Percentiles rank a stretch among this genome's conserved stretches.
Conservation (phyloP, 2,329 filamentous ascomycete species). For the Talaromyces albobiverticillius region DNA sequence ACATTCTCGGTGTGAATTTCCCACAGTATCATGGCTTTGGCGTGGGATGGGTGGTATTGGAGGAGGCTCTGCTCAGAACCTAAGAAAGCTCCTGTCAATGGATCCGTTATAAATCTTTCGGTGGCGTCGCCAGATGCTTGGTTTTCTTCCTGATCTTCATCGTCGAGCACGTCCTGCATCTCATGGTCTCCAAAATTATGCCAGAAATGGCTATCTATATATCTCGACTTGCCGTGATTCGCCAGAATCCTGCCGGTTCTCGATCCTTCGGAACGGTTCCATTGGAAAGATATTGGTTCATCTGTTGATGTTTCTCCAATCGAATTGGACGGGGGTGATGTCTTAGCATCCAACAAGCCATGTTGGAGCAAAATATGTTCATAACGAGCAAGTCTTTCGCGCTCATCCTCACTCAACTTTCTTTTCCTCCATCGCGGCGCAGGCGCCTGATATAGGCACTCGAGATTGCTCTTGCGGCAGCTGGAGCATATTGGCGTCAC, state of each 20-base stretch:
- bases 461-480: constrained; percentile 31
- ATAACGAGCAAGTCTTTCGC: constrained; percentile 38
- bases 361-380: constrained; percentile 39
- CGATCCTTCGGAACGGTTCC: neutral
- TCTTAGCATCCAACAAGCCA: neutral
- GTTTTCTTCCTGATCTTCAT: constrained; percentile 22
- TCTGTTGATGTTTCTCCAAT: neutral
- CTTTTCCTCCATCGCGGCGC: constrained; percentile 39
- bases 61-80: constrained; percentile 19
- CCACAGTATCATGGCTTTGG: constrained; percentile 65
- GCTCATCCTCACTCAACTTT: constrained; percentile 28
- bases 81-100: constrained; percentile 16
- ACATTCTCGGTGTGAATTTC: constrained; percentile 71
- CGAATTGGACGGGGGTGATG: neutral
- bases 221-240: constrained; percentile 37
- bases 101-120: constrained; percentile 5
- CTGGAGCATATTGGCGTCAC: constrained; percentile 30
- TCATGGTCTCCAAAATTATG: constrained; percentile 25
- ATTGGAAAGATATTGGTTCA: neutral
- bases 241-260: constrained; percentile 16
- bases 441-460: constrained; percentile 43
- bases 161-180: constrained; percentile 23
- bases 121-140: constrained; percentile 1
- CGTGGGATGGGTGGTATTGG: constrained; percentile 26
- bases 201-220: constrained; percentile 38